Evolutionary conservation across 1,139 yeast species (phyloP).

Genomic region (Pichia kudriavzevii): DNA sequence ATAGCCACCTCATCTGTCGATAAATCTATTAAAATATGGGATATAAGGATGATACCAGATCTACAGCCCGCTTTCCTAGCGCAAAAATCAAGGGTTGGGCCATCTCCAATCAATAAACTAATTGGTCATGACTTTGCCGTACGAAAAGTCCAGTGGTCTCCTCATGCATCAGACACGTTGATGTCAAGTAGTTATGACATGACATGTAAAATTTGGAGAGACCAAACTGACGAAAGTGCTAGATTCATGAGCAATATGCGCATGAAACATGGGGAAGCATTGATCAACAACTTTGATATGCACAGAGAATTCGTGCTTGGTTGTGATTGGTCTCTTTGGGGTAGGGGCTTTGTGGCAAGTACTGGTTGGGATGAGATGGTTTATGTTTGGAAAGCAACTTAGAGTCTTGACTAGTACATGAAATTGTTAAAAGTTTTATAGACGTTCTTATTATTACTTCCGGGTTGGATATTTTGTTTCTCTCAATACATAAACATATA

Average conservation of each 20-base stretch:
- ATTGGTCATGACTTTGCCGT: constrained; percentile 89
- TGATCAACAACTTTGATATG: constrained; percentile 50
- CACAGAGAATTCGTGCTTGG: constrained; percentile 91
- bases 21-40: constrained; percentile 80
- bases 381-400: constrained; percentile 64
- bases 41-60: constrained; percentile 55
- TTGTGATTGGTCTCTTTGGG: constrained; percentile 97
- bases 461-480: no score
- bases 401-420: neutral
- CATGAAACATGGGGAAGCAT: constrained; percentile 37
- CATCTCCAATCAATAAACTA: constrained; percentile 69
- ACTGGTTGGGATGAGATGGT: constrained; percentile 98
- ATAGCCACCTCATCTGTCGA: constrained; percentile 90
- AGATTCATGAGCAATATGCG: constrained; percentile 36
- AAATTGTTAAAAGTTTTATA: neutral
- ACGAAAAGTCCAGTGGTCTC: constrained; percentile 78
- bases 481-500: no score
- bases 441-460: neutral
- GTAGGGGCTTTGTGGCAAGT: constrained; percentile 93
- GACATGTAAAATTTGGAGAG: constrained; percentile 85
- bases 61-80: constrained; percentile 28
- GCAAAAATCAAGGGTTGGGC: constrained; percentile 43
- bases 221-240: constrained; percentile 49
- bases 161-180: constrained; percentile 67
- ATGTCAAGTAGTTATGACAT: constrained; percentile 83